Base-by-base conservation (phyloP, 192 early-diverging fungal genomes). In the Lunasporangiospora selenospora region DNA sequence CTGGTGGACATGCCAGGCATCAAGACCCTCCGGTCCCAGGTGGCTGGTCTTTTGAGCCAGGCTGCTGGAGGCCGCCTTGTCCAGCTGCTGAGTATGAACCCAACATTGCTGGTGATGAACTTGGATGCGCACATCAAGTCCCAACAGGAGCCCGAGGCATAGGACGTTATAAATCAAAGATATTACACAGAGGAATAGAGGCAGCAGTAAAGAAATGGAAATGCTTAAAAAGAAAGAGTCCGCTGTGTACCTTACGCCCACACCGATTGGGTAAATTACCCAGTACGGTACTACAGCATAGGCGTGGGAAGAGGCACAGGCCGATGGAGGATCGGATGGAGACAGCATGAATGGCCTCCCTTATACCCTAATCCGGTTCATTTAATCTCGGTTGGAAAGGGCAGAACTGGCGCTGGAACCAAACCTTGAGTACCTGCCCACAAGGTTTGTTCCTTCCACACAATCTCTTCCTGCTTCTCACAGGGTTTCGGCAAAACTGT, bases 1-100 rank as follows among this genome's bases (percentile, higher is more conserved):
- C 63, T 84, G 15, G 57, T 77, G 11, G 64, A 80, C 18, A 78
- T 87, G 62, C 83, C 85, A 43, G 75, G 75, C 9, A 54, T 81
- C 33, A 60, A 83, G 34, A 63, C 69, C 9, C 32, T 84, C 31
- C 60, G 77, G 29, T 63, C 69, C 21, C 79, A 87, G 45, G 52
- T 84, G 0, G 45, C 78, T 4, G 83, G 83, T 53, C 37, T 79
- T n/a, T 44, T 85, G 56, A 73, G 75, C 50, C 69, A 73, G 60
- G 71, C 77, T 26, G 75, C 77, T 24, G 77, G 76, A 38, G 61
- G 77, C 48, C 73, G 67, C 40, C 45, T 85, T 27, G 58, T 80
- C 19, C 61, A 75, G 49, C 38, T 81, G 27, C 54, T 81, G 39
- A 50, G 60, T n/a, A 58, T 62, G 62, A 81, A 75, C 51, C 57